Base-by-base conservation (phyloP, 768 basidiomycete genomes). In the Suillus placidus region DNA sequence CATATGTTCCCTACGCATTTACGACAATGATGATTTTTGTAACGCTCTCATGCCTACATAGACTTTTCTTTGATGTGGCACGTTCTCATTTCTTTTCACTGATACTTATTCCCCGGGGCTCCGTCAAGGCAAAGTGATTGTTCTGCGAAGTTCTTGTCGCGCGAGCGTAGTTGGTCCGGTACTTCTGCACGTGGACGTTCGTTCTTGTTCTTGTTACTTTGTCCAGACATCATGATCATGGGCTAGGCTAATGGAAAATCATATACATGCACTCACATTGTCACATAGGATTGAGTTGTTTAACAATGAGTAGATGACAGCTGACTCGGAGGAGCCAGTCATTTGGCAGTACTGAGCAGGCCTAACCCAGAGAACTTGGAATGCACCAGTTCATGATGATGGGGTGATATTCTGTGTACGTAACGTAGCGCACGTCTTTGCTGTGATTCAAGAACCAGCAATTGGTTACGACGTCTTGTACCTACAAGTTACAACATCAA, bases 181-280 rank as follows among this genome's bases (percentile, higher is more conserved):
- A 54, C 30, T 20, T 20, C 18, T 54, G 5, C 52, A 20, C 18
- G 32, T 18, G 30, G 7, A 32, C 14, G 14, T 6, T 54, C 30
- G 52, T 54, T 54, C 32, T 54, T 34, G 20, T 55, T 55, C 54
- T 55, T 55, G 52, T 54, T 10, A 32, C 52, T 18, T 32, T 54
- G 16, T 20, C 4, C 30, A 20, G 52, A 20, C 18, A 34, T 32
- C 5, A 32, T 54, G 52, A 32, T 18, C 51, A 18, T 30, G 32
- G 30, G 32, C 10, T 54, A 54, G 51, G 30, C 14, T 52, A 32
- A 30, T 52, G 16, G 51, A 18, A 16, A 18, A 18, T 52, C 2
- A 26, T 52, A 16, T 18, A 52, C 20, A 43, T n/a, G n/a, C 9
- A n/a, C 45, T n/a, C 45, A n/a, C 45, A n/a, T 45, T n/a, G 8